These are phyloP conservation scores for Middelhovenomyces tepae DNA, from an alignment of 805 yeast genomes.

Conservation along the genomic window DNA sequence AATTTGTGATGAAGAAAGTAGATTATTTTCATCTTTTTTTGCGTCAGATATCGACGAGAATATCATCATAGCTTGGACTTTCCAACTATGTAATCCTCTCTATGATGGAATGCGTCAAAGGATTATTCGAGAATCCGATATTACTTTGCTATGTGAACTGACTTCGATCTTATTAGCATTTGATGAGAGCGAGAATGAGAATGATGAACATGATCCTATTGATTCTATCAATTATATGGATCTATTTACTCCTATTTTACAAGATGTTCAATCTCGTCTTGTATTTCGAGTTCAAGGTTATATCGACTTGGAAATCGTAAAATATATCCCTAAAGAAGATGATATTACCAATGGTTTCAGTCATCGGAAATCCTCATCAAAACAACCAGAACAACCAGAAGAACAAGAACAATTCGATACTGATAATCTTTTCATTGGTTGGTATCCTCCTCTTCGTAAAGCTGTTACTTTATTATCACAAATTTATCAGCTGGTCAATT, in stretches of 20 bases:
- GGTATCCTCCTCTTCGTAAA: slow-evolving; percentile 65
- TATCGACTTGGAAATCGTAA: slow-evolving; percentile 58
- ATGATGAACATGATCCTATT: slow-evolving; percentile 15
- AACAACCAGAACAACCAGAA: slow-evolving; percentile 3
- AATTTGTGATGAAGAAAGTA: slow-evolving; percentile 51
- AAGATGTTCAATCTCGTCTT: slow-evolving; percentile 71
- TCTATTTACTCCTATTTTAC: slow-evolving; percentile 60
- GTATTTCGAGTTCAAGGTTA: slow-evolving; percentile 70
- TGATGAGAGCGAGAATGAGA: slow-evolving; percentile 46
- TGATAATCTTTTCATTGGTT: slow-evolving; percentile 26
- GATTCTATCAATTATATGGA: slow-evolving; percentile 47
- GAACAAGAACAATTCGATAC: slow-evolving; percentile 4
- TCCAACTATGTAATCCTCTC: slow-evolving; percentile 62
- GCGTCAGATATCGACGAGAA: slow-evolving; percentile 32
- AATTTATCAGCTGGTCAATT: slow-evolving; percentile 70
- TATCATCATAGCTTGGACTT: slow-evolving; percentile 39
- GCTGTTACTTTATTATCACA: slow-evolving; percentile 64
- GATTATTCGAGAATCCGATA: slow-evolving; percentile 61
- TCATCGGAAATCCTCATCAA: neutral
- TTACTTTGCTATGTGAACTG: slow-evolving; percentile 63
- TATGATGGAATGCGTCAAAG: slow-evolving; percentile 61
- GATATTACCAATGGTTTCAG: slow-evolving; percentile 41
- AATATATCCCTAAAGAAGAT: slow-evolving; percentile 56
- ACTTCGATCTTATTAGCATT: slow-evolving; percentile 59
- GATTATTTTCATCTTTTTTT: slow-evolving; percentile 50